phyloP scores from a whole-genome alignment of 2,329 filamentous ascomycete species.

The Hirsutella rhossiliensis region DNA sequence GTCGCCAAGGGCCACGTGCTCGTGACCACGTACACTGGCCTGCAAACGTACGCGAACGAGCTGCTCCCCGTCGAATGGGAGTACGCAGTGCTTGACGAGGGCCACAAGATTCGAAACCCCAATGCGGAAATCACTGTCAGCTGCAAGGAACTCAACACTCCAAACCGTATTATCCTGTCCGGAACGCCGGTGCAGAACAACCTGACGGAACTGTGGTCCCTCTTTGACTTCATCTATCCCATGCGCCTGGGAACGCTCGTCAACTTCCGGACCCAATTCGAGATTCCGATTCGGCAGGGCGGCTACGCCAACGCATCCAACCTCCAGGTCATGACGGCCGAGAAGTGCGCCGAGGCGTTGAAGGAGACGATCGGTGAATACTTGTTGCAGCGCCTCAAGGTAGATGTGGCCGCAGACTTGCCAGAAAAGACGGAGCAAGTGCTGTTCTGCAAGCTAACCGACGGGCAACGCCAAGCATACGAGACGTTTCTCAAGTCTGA shows the following conservation, averaged over 20 bases:
- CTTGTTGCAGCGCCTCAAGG: conserved; percentile 81
- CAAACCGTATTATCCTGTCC: conserved; percentile 84
- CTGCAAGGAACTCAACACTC: conserved; percentile 85
- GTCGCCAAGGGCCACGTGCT: conserved; percentile 79
- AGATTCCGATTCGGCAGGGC: conserved; percentile 84
- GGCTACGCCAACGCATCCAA: conserved; percentile 95
- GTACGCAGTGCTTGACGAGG: conserved; percentile 89
- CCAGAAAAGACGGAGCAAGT: conserved; percentile 96
- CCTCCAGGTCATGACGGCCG: conserved; percentile 84
- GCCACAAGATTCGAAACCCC: conserved; percentile 95
- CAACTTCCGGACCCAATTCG: conserved; percentile 82
- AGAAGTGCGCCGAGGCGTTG: conserved; percentile 84
- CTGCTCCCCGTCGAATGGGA: conserved; percentile 80
- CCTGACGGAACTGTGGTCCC: conserved; percentile 83
- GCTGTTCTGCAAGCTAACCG: conserved; percentile 84
- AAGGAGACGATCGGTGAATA: conserved; percentile 93
- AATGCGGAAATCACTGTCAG: conserved; percentile 90
- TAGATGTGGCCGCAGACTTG: conserved; percentile 84
- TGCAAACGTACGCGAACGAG: conserved; percentile 83
- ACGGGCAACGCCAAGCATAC: conserved; percentile 66
- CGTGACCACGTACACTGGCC: conserved; percentile 87
- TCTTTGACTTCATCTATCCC: conserved; percentile 96
- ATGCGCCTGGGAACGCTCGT: conserved; percentile 90
- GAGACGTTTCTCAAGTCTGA: conserved; percentile 69
- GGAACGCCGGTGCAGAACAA: conserved; percentile 99